Evolutionary conservation across 441 rosid genomes (phyloP).

Genomic region (Croton laevigatus): DNA sequence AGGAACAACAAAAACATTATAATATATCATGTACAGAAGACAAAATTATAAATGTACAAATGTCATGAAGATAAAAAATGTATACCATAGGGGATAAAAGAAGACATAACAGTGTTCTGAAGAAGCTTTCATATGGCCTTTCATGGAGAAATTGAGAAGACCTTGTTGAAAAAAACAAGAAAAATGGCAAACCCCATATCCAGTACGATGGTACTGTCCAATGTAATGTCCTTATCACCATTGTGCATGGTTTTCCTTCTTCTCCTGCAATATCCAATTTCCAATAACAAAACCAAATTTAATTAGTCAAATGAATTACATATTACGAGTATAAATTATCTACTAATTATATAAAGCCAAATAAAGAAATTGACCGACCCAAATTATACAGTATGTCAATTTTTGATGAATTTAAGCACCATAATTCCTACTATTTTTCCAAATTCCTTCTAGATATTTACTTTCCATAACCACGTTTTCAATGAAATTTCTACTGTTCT

Average conservation of each 20-base stretch:
- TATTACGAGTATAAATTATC: too few species aligned
- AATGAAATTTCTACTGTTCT: background rate
- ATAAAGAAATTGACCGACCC: too few species aligned
- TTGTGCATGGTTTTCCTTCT: constrained; percentile 31
- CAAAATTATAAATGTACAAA: background rate
- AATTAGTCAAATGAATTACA: too few species aligned
- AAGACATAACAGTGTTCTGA: constrained; percentile 31
- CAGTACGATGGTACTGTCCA: constrained; percentile 48
- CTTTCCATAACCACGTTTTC: background rate
- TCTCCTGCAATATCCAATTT: constrained; percentile 22
- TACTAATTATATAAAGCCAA: background rate
- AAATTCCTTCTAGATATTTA: background rate
- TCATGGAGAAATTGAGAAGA: constrained; percentile 53
- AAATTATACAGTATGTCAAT: too few species aligned
- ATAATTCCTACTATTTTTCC: background rate
- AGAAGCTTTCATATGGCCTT: constrained; percentile 40
- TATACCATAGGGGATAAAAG: constrained; percentile 48
- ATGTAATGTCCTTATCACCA: too few species aligned
- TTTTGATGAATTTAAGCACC: too few species aligned
- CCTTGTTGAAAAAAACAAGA: constrained; percentile 58
- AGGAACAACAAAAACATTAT: background rate
- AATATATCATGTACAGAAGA: too few species aligned
- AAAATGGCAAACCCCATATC: constrained; percentile 66
- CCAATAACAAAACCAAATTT: background rate
- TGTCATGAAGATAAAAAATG: too few species aligned